phyloP scores from a whole-genome alignment of 2,329 filamentous ascomycete genomes.

The Colletotrichum sp. region DNA sequence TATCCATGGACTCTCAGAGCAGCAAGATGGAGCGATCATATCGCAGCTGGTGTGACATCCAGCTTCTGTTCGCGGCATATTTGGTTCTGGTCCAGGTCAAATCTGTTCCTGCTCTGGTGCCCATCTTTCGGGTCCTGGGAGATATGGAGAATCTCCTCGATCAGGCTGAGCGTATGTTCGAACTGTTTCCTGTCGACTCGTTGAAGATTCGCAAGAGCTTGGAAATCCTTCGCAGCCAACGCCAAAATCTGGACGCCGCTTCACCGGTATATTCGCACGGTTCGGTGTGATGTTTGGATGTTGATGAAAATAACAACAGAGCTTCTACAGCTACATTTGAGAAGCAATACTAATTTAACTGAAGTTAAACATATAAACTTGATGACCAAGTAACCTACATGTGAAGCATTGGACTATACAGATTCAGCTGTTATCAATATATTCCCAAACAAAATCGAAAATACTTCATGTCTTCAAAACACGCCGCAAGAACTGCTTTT shows the following conservation, averaged over 20 bases:
- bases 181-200: background rate
- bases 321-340: background rate
- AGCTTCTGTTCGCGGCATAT: constrained; percentile 2
- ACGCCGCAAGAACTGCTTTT: background rate
- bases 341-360: background rate
- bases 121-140: background rate
- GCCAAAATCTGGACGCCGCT: background rate
- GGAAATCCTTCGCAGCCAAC: background rate
- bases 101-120: background rate
- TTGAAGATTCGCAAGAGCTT: background rate
- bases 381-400: background rate
- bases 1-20: background rate
- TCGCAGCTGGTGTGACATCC: background rate
- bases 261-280: background rate
- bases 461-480: background rate
- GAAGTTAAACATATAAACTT: background rate
- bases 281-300: background rate
- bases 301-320: background rate
- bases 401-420: background rate
- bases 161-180: background rate
- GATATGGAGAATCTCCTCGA: background rate
- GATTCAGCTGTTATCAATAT: background rate
- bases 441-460: background rate
- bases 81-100: constrained; percentile 3
- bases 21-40: background rate